Evolutionary conservation across 2,329 filamentous ascomycete species (phyloP), one percentile per base, ranked within the genome.

Genomic region (Alternaria sp.): DNA sequence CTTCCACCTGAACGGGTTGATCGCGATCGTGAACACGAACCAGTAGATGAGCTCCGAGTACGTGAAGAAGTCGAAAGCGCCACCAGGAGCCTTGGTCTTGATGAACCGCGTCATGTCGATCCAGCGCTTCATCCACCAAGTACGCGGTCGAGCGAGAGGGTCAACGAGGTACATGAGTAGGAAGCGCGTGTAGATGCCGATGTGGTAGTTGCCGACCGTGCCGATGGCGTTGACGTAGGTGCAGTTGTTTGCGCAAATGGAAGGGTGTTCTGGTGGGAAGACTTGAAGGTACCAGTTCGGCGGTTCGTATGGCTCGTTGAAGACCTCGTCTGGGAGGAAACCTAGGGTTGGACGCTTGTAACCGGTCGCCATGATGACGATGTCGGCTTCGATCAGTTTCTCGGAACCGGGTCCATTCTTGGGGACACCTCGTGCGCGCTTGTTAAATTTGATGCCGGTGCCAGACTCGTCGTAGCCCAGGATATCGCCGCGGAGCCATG

Each of bases 1-100:
- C 82, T 96, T 96, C 92, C 93, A 96, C 9, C 93, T 83, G 79
- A 96, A 96, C 0, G 93, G 93, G 74, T 96, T 96, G 71, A 96
- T 86, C 5, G 86, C 82, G 45, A 95, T 88, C 60, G 90, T 90
- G 73, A 96, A 96, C 6, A 88, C 77, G 68, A 95, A 96, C 93
- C 93, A 96, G 84, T 92, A 96, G 5, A 96, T 75, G 54, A 96
- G 82, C 79, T 97, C 93, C 0, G 91, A 85, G 72, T 96, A 96
- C 0, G 93, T 96, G 77, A 96, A 96, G 82, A 96, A 96, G 76
- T 96, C 92, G 72, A 96, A 95, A 0, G 92, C 92, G 0, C 87
- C 89, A 0, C 83, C 75, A 0, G 93, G 92, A 3, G 90, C 88
- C 11, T 85, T 84, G 3, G 80, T 79, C 80, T 96, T 96, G 63